Evolutionary conservation across 2,329 filamentous ascomycete genomes (phyloP).

Genomic region (Magnaporthiopsis poae): DNA sequence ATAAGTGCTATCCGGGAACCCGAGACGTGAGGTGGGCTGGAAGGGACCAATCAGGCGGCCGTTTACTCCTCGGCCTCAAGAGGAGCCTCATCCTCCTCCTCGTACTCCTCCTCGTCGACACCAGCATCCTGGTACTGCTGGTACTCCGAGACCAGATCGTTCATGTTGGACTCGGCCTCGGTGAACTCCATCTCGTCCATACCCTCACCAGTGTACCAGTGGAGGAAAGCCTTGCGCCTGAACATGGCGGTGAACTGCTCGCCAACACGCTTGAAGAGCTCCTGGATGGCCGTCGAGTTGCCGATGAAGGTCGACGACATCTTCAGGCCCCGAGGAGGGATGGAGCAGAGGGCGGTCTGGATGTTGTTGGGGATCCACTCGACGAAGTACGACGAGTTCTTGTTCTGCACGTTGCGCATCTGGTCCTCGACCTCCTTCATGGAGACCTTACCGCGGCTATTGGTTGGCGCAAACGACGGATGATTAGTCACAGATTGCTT

Average conservation of each 20-base stretch:
- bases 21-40: background rate
- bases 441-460: slow-evolving; percentile 90
- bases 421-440: slow-evolving; percentile 99
- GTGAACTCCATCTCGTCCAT: slow-evolving; percentile 99
- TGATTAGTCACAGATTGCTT: slow-evolving; percentile 26
- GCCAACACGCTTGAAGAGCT: slow-evolving; percentile 99
- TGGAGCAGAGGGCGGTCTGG: slow-evolving; percentile 97
- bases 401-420: slow-evolving; percentile 99
- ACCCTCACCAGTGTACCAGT: slow-evolving; percentile 99
- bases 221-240: slow-evolving; percentile 99
- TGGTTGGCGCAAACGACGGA: slow-evolving; percentile 19
- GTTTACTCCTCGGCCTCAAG: slow-evolving; percentile 57
- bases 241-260: slow-evolving; percentile 99
- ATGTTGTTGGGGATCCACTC: slow-evolving; percentile 99
- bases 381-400: slow-evolving; percentile 99
- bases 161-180: slow-evolving; percentile 99
- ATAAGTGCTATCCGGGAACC: background rate
- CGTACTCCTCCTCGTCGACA: slow-evolving; percentile 93
- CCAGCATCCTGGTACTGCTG: slow-evolving; percentile 99
- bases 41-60: background rate
- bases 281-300: slow-evolving; percentile 99
- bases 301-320: slow-evolving; percentile 99
- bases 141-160: slow-evolving; percentile 98
- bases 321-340: slow-evolving; percentile 92
- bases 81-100: slow-evolving; percentile 79